Percentiles rank a stretch among this genome's conserved stretches.
These are phyloP conservation scores for Syncephalastrum contaminatum DNA, from an alignment of 371 early-diverging fungal genomes.

Conservation along the genomic window DNA sequence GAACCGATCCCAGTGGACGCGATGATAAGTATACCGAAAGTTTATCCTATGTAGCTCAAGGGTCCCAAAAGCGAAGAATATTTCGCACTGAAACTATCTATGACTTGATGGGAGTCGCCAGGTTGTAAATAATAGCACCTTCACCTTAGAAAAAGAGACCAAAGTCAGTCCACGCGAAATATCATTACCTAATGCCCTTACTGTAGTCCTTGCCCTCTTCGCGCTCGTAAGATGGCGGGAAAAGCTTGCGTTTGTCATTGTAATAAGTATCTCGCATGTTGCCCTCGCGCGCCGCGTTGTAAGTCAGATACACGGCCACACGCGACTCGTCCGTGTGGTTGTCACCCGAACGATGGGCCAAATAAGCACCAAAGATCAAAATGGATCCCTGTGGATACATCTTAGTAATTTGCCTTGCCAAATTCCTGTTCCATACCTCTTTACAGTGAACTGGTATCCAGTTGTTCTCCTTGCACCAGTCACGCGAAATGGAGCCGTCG, in stretches of 20 bases:
- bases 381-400: constrained; percentile 26
- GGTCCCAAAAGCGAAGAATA: too few relatives aligned
- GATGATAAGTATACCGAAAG: too few relatives aligned
- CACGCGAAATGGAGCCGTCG: constrained; percentile 42
- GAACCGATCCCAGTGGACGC: too few relatives aligned
- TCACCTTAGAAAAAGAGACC: constrained; percentile 9
- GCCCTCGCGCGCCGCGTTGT: constrained; percentile 53
- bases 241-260: constrained; percentile 47
- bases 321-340: constrained; percentile 50
- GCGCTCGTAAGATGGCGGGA: constrained; percentile 57
- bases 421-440: constrained; percentile 31
- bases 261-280: constrained; percentile 57
- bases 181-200: constrained; percentile 9
- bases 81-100: constrained; percentile 1
- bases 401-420: neutral
- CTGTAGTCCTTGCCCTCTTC: constrained; percentile 50
- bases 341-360: constrained; percentile 52
- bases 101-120: constrained; percentile 20
- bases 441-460: constrained; percentile 54
- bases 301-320: constrained; percentile 57
- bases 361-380: constrained; percentile 58
- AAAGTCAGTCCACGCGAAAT: neutral
- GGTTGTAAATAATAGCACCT: constrained; percentile 19
- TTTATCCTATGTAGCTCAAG: too few relatives aligned
- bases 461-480: constrained; percentile 43